Evolutionary conservation across 2,329 filamentous ascomycete genomes (phyloP).

Genomic region (Fusarium domesticum): DNA sequence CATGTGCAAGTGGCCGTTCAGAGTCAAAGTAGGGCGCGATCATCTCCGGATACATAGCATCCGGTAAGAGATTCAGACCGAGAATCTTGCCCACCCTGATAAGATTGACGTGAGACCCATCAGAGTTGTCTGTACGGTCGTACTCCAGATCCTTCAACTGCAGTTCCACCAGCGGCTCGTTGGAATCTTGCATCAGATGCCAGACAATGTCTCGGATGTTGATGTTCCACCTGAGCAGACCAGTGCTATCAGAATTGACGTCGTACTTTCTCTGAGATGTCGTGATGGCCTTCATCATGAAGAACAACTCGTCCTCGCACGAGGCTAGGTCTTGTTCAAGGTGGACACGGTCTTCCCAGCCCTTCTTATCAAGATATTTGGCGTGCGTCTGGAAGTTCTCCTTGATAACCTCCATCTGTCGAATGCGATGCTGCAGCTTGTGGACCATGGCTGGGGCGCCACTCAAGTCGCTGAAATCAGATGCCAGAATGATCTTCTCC

Average conservation of each 20-base stretch:
- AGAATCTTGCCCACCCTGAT: constrained; percentile 85
- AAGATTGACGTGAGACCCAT: constrained; percentile 92
- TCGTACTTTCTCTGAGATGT: constrained; percentile 88
- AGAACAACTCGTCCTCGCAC: constrained; percentile 97
- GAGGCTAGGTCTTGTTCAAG: constrained; percentile 84
- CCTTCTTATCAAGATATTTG: constrained; percentile 78
- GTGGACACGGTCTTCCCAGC: constrained; percentile 86
- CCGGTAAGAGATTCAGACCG: constrained; percentile 82
- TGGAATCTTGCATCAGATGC: constrained; percentile 86
- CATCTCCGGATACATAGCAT: constrained; percentile 94
- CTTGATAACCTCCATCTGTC: constrained; percentile 94
- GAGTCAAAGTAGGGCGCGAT: constrained; percentile 83
- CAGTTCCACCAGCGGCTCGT: constrained; percentile 86
- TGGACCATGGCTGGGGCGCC: constrained; percentile 92
- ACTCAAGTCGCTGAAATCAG: constrained; percentile 94
- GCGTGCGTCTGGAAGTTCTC: constrained; percentile 92
- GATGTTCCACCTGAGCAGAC: constrained; percentile 86
- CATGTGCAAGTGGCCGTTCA: constrained; percentile 45
- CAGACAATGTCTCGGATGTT: constrained; percentile 94
- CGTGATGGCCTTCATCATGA: constrained; percentile 99
- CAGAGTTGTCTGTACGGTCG: constrained; percentile 92
- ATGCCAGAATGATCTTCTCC: constrained; percentile 98
- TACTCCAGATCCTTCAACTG: constrained; percentile 90
- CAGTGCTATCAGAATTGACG: constrained; percentile 66
- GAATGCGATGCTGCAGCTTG: constrained; percentile 85